A percentile compares a stretch with the other conserved stretches of the same genome.
phyloP scores from a whole-genome alignment of 139 green algal genomes.

The Coelastrella sp. region DNA sequence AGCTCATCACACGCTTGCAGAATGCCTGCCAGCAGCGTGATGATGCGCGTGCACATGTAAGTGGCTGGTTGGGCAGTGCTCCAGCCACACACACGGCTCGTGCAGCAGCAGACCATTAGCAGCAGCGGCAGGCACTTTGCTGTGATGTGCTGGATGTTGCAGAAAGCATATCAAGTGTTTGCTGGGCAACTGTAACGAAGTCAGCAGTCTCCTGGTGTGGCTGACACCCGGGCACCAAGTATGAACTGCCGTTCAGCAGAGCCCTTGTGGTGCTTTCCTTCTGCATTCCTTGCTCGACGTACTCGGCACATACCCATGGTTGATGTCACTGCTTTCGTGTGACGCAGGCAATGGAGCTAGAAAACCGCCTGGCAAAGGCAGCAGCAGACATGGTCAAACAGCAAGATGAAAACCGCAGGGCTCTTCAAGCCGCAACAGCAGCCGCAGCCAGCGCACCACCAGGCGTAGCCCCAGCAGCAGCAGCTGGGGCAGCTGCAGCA shows the following conservation, averaged over 20 bases:
- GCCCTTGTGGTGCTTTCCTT: too few species aligned
- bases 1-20: constrained; percentile 84
- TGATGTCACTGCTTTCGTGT: too few species aligned
- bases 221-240: too few species aligned
- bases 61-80: background rate
- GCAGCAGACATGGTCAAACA: constrained; percentile 39
- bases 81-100: background rate
- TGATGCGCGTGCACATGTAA: constrained; percentile 83
- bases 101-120: too few species aligned
- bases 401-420: constrained; percentile 39
- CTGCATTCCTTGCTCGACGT: too few species aligned
- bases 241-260: too few species aligned
- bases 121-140: too few species aligned
- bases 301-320: too few species aligned
- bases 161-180: too few species aligned
- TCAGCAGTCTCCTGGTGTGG: too few species aligned
- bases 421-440: constrained; percentile 20
- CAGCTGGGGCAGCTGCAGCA: constrained; percentile 15
- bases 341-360: constrained; percentile 68
- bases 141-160: too few species aligned
- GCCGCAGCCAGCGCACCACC: constrained; percentile 35
- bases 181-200: too few species aligned
- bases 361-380: constrained; percentile 54
- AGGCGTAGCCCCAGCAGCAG: constrained; percentile 43
- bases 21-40: constrained; percentile 91